Base-by-base conservation (phyloP, 768 basidiomycete species). In the Harrya chromipes region DNA sequence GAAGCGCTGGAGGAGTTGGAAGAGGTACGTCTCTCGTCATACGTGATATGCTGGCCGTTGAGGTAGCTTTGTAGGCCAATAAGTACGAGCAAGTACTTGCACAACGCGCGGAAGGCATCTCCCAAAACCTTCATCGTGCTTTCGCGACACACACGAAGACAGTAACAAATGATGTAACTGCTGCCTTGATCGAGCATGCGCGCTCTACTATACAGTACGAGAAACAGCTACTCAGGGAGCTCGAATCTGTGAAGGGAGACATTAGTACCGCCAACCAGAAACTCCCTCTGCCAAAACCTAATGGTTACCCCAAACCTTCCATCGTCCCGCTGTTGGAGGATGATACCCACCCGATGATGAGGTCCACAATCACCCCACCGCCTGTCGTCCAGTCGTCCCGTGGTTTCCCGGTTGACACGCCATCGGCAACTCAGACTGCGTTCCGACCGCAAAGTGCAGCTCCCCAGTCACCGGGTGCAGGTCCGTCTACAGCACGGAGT, bases 201-300 rank as follows among this genome's bases (percentile, higher is more conserved):
- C 85, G 94, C 20, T 87, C 93, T 16, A 85, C 86, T 23, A 83
- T 98, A 59, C 83, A 94, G 76, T 97, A 93, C 63, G 94, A 98
- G 66, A 81, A 85, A 55, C 92, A 94, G 63, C 74, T 89, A 14
- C 74, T 97, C 46, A 81, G 85, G 42, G 95, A 98, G 66, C 74
- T 97, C 19, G 94, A 97, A 65, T 79, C 88, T 19, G 79, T 97
- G 27, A 77, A 82, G 47, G 79, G 77, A 2, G 94, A 97, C 63
- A 74, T 98, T 45, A 74, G 69, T 57, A 79, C 76, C 54, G 86
- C 87, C 5, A 79, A 80, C 37, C 78, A 83, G 59, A 85, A 84
- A 62, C 73, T 73, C 21, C 62, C 74, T 0, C 76, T 76, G 4
- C 58, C 76, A 21, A 68, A 69, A 49, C 54, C 74, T 0, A 79